These are phyloP conservation scores for Trichoderma sp. DNA, from an alignment of 2,329 filamentous ascomycete genomes.

Conservation along the genomic window DNA sequence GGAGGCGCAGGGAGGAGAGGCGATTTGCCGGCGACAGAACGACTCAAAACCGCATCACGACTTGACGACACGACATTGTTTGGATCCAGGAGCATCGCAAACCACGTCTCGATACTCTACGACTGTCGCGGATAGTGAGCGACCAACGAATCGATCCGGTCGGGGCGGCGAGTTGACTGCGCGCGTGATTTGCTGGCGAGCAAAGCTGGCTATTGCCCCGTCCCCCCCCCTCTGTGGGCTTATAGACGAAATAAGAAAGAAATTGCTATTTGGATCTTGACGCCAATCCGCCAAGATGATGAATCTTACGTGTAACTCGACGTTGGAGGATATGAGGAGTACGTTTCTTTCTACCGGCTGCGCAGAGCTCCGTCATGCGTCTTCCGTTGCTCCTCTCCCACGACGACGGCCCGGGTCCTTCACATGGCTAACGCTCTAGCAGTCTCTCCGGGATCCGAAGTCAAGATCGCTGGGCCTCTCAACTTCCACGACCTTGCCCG, in stretches of 20 bases:
- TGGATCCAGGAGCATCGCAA: not conserved
- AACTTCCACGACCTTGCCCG: slow-evolving; percentile 56
- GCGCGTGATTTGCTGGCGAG: not conserved
- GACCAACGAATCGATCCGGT: not conserved
- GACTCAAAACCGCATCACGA: not conserved
- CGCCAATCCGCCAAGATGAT: slow-evolving; percentile 24
- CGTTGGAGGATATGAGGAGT: slow-evolving; percentile 44
- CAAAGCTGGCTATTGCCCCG: slow-evolving; percentile 4
- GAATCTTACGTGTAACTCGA: slow-evolving; percentile 43
- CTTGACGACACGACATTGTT: not conserved
- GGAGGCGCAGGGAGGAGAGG: not conserved
- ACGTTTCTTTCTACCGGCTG: slow-evolving; percentile 24
- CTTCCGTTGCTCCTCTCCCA: not conserved
- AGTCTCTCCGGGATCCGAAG: slow-evolving; percentile 43
- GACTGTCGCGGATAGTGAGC: not conserved
- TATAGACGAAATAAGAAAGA: not conserved
- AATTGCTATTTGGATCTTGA: not conserved
- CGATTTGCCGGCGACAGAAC: not conserved
- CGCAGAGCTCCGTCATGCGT: not conserved
- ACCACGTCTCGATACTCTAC: not conserved
- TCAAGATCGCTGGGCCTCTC: slow-evolving; percentile 44
- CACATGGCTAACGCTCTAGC: not conserved
- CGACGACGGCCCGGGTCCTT: not conserved
- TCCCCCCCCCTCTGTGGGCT: slow-evolving; percentile 12
- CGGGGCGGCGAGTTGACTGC: not conserved